These are phyloP conservation scores for Serendipita vermifera DNA, from an alignment of 768 basidiomycete genomes.

Conservation along the genomic window DNA sequence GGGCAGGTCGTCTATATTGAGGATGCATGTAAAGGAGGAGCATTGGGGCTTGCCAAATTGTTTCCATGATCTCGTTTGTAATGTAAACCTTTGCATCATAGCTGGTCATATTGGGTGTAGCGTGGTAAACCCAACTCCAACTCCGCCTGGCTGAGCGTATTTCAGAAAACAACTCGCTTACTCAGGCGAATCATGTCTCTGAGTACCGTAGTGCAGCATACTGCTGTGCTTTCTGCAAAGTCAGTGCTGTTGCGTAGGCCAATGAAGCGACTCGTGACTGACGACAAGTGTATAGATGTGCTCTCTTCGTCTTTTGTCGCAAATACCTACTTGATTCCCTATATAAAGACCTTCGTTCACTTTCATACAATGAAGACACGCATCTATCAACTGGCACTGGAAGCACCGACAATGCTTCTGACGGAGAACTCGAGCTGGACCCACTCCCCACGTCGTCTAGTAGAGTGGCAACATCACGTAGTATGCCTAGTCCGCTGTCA, in stretches of 20 bases:
- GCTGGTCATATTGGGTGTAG: neutral
- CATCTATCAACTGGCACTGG: slow-evolving; percentile 18
- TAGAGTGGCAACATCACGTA: neutral
- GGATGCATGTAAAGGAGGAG: slow-evolving; percentile 57
- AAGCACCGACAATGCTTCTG: slow-evolving; percentile 15
- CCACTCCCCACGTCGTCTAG: slow-evolving; percentile 25
- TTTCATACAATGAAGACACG: slow-evolving; percentile 23
- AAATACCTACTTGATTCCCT: slow-evolving; percentile 44
- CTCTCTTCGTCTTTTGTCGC: slow-evolving; percentile 45
- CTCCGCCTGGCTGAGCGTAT: neutral
- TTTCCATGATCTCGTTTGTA: neutral
- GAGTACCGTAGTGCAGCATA: neutral
- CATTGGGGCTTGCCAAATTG: slow-evolving; percentile 33
- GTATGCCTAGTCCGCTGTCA: slow-evolving; percentile 10
- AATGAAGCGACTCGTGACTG: neutral
- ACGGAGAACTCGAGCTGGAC: slow-evolving; percentile 10
- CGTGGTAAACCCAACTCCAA: neutral
- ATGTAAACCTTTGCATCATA: neutral
- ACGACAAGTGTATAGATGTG: slow-evolving; percentile 26
- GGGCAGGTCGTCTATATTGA: slow-evolving; percentile 51
- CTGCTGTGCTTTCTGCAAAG: neutral
- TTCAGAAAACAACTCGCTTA: neutral
- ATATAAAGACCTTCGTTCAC: slow-evolving; percentile 41
- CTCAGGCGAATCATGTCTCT: neutral
- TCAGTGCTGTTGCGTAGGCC: neutral